A percentile compares a stretch with the other conserved stretches of the same genome.
These are phyloP conservation scores for Thyridium curvatum DNA, from an alignment of 2,329 filamentous ascomycete species.

Conservation along the genomic window DNA sequence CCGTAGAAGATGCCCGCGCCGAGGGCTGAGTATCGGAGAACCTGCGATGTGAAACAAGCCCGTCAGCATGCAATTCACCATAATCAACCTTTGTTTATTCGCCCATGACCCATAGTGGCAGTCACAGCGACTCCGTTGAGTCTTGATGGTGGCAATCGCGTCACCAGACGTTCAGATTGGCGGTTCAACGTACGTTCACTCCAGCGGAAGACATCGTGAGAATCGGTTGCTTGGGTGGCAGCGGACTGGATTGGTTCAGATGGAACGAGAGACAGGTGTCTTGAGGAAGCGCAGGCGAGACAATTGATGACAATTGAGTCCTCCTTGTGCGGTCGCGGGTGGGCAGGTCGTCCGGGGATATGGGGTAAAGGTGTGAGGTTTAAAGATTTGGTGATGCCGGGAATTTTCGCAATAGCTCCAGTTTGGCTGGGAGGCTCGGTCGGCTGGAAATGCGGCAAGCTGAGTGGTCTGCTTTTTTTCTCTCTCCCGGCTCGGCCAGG, in stretches of 20 bases:
- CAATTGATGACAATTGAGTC: conserved; percentile 15
- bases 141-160: too few species aligned
- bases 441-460: conserved; percentile 4
- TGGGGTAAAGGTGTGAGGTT: conserved; percentile 4
- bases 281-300: conserved; percentile 7
- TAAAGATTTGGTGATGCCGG: conserved; percentile 17
- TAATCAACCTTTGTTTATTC: background rate
- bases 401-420: conserved; percentile 27
- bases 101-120: too few species aligned
- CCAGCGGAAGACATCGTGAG: conserved; percentile 21
- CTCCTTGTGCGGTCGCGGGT: conserved; percentile 5
- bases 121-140: too few species aligned
- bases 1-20: conserved; percentile 91
- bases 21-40: conserved; percentile 94
- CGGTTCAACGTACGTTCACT: conserved; percentile 21
- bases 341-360: conserved; percentile 14
- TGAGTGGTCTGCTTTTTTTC: conserved; percentile 1
- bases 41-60: conserved; percentile 45
- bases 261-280: conserved; percentile 12
- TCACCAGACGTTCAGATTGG: too few species aligned
- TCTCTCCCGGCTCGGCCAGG: background rate
- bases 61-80: conserved; percentile 2
- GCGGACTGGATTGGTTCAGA: conserved; percentile 4
- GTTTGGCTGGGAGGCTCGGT: background rate
- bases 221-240: conserved; percentile 4